A percentile compares a stretch with the other conserved stretches of the same genome.
These are phyloP conservation scores for Ceratobasidium theobromae DNA, from an alignment of 1,284 basidiomycete species.

Conservation along the genomic window DNA sequence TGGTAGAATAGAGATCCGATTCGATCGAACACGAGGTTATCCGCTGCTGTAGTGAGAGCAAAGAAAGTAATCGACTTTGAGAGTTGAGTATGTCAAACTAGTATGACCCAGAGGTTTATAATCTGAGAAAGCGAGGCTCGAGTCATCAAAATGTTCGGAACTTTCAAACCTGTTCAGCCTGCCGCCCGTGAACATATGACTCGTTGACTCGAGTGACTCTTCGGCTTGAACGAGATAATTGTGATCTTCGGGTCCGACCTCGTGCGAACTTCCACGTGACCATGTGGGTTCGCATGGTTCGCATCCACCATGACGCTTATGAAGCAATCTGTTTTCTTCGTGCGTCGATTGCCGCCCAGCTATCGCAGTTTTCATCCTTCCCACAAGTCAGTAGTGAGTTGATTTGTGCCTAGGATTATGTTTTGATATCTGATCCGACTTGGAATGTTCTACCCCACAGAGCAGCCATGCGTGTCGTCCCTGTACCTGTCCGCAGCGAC, in stretches of 20 bases:
- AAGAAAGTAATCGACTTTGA: not conserved
- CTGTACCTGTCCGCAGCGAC: slow-evolving; percentile 75
- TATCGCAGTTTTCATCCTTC: not conserved
- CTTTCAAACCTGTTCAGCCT: not conserved
- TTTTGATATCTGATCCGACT: not conserved
- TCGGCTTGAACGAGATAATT: not conserved
- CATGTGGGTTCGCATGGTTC: not conserved
- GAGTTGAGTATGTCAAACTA: no score
- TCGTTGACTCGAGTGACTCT: not conserved
- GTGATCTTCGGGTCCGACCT: not conserved
- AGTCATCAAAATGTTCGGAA: not conserved
- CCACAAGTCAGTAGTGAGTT: not conserved
- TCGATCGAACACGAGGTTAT: no score
- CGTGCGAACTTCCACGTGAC: not conserved
- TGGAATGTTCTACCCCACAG: not conserved
- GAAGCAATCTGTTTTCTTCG: not conserved
- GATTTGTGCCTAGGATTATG: not conserved
- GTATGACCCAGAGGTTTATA: not conserved
- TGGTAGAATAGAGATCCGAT: no score
- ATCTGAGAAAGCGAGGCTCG: not conserved
- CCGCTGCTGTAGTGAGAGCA: no score
- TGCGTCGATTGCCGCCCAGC: not conserved
- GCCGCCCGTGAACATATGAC: not conserved
- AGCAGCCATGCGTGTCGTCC: slow-evolving; percentile 64
- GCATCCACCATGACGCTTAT: not conserved